Base-by-base conservation (phyloP, 768 basidiomycete genomes). In the Panellus pusillus region DNA sequence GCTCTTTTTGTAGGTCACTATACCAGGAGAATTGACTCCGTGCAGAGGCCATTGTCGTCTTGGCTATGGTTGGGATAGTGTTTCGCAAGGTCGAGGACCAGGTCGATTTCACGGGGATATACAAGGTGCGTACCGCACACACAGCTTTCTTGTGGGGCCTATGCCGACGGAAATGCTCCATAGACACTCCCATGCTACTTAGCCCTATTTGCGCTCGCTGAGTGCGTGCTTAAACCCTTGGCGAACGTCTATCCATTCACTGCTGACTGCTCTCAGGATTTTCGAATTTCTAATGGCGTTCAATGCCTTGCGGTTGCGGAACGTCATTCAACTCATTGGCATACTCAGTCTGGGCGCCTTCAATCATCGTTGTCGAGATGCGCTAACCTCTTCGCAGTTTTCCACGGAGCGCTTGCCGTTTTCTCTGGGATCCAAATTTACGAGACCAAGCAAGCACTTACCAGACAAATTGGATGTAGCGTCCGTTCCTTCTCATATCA, bases 181-280 rank as follows among this genome's bases (percentile, higher is more conserved):
- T 46, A 90, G 86, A 92, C 91, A 12, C 67, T 92, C 48, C 86
- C 90, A 57, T 92, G 91, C 69, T 93, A 92, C 67, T 81, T 93
- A 6, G 89, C 89, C 3, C 74, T 93, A 7, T 93, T 92, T 67
- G 84, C 85, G 20, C 74, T 93, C 9, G 91, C 88, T 52, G 90
- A 89, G 91, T 91, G 66, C 46, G 81, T 70, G 35, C 36, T 47
- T 14, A 44, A 13, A 44, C 32, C 40, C 36, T 24, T 40, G 8
- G 36, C 18, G 14, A 35, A 24, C 20, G 37, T 12, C 13, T 51
- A 29, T 28, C 14, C 18, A n/a, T 17, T 31, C 32, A 38, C 49
- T 3, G 24, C 24, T 24, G 24, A 24, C 47, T 29, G 61, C 49
- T 15, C 54, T n/a, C 55, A 93, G 91, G 68, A 52, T 91, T 1